phyloP scores from a whole-genome alignment of 164 flowering plant genomes.

The Stephania yunnanensis region DNA sequence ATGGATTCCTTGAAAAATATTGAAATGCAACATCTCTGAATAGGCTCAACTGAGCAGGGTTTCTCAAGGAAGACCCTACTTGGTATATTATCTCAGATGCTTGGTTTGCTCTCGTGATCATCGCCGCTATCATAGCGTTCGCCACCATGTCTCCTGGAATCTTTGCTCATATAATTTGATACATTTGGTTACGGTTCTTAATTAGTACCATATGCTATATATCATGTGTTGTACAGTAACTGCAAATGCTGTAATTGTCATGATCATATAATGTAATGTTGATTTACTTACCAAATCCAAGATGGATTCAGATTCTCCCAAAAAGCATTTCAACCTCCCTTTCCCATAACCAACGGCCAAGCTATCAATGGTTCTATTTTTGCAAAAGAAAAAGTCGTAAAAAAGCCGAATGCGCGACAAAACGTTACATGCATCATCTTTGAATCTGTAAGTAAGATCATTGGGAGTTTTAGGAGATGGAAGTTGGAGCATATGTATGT shows the following conservation, averaged over 20 bases:
- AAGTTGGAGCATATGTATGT: no score
- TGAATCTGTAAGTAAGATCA: no score
- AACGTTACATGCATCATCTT: no score
- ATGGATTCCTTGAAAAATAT: conserved; percentile 49
- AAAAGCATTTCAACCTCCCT: conserved; percentile 55
- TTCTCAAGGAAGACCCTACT: conserved; percentile 52
- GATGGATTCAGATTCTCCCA: conserved; percentile 33
- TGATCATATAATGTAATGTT: neutral
- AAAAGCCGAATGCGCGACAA: no score
- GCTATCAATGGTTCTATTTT: conserved; percentile 57
- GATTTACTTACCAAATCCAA: conserved; percentile 44
- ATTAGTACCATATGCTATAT: no score
- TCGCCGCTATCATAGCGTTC: conserved; percentile 58
- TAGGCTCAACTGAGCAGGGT: conserved; percentile 23
- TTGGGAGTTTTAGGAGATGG: no score
- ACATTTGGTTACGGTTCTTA: neutral
- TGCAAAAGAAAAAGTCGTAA: no score
- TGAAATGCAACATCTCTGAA: conserved; percentile 25
- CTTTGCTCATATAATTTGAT: conserved; percentile 23
- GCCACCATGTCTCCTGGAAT: conserved; percentile 91
- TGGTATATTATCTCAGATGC: conserved; percentile 42
- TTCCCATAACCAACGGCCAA: conserved; percentile 50
- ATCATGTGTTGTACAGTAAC: no score
- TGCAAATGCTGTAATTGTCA: no score
- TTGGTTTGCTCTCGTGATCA: conserved; percentile 40